Conservation (phyloP, 2,329 filamentous ascomycete genomes). For the Pseudogymnoascus verrucosus region DNA sequence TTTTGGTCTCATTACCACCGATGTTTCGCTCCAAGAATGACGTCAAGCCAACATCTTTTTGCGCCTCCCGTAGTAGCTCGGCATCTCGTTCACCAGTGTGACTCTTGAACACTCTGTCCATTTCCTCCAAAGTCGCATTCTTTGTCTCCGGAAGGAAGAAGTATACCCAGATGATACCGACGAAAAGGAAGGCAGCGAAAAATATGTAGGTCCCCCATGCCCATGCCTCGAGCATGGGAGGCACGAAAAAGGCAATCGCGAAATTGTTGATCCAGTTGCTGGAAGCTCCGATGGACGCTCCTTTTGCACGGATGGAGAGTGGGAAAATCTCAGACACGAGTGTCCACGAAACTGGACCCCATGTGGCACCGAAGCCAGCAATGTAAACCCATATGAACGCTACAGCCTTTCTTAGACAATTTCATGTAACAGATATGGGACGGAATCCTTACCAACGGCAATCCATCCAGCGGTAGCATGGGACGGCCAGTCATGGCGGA, state of each 20-base stretch:
- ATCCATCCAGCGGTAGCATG: conserved; percentile 33
- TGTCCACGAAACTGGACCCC: conserved; percentile 30
- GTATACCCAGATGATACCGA: conserved; percentile 40
- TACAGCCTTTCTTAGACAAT: background rate
- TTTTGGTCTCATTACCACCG: background rate
- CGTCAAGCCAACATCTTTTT: conserved; percentile 21
- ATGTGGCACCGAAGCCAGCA: conserved; percentile 26
- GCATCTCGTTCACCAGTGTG: conserved; percentile 27
- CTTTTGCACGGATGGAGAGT: conserved; percentile 31
- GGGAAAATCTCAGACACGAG: conserved; percentile 34
- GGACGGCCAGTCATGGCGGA: conserved; percentile 30
- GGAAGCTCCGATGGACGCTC: conserved; percentile 35
- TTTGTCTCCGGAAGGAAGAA: conserved; percentile 48
- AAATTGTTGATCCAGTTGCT: conserved; percentile 42
- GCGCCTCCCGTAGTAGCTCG: conserved; percentile 19
- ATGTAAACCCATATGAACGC: conserved; percentile 28
- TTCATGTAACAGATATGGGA: background rate
- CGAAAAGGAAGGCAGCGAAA: conserved; percentile 42
- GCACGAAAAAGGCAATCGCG: conserved; percentile 38
- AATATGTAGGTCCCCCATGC: conserved; percentile 50
- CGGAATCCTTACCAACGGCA: conserved; percentile 23
- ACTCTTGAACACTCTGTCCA: conserved; percentile 43
- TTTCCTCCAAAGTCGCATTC: conserved; percentile 44
- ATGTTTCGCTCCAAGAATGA: conserved; percentile 9
- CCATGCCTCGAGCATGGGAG: conserved; percentile 33